Evolutionary conservation across 495 filamentous ascomycete genomes (phyloP), one percentile per base, ranked within the genome.

Genomic region (Elaphomyces granulatus): DNA sequence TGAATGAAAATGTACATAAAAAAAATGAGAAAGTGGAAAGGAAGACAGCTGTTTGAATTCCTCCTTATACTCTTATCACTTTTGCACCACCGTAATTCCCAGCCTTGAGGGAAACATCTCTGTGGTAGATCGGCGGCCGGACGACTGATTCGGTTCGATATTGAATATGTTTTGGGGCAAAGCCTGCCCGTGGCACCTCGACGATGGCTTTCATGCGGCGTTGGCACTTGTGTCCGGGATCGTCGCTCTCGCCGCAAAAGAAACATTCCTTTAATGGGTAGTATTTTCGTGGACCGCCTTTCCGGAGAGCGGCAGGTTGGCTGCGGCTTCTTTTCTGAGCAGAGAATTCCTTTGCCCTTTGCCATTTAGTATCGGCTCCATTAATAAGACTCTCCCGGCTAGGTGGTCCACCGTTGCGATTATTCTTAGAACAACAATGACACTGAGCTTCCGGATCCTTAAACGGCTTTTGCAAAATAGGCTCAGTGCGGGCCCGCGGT

Each of bases 41-140:
- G n/a, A n/a, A n/a, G n/a, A n/a, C n/a, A n/a, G n/a, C n/a, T n/a
- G n/a, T n/a, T n/a, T n/a, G n/a, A n/a, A n/a, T n/a, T 26, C 16
- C 28, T 4, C 9, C n/a, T 20, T 16, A 41, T 36, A 4, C 20
- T 26, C 8, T 15, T 19, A 8, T 17, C n/a, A 4, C 20, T 2
- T 6, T 9, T 14, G 9, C n/a, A 34, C 18, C 23, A 21, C 19
- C 18, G n/a, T 14, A 9, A 35, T 8, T 20, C 8, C 7, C 12
- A 26, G 46, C 50, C 18, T 41, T 46, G 15, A 52, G 32, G 7
- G 44, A 38, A 38, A 49, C 49, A 0, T 51, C 49, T n/a, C 47
- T 48, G 12, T 47, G 42, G 38, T 58, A 58, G 16, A 48, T 46
- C 17, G 48, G 50, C 19, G 50, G 42, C 32, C 54, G 52, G 19